Evolutionary conservation across 192 early-diverging fungal genomes (phyloP).

Genomic region (Mortierella hygrophila): DNA sequence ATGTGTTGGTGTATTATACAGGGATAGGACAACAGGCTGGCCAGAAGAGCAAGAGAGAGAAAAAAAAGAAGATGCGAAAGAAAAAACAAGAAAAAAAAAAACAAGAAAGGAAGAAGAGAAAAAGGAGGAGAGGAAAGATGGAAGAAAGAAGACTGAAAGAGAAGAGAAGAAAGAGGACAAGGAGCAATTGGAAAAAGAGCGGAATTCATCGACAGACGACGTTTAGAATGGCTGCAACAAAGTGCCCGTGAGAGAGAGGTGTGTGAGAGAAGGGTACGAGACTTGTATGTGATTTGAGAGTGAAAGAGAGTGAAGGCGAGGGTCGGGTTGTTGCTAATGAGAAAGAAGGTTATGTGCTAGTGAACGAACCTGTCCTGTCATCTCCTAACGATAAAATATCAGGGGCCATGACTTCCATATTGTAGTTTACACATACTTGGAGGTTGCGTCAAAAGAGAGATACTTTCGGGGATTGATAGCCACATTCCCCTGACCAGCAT

Average conservation of each 20-base stretch:
- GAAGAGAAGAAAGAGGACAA: not conserved
- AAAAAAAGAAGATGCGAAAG: not conserved
- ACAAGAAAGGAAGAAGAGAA: not conserved
- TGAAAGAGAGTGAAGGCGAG: not conserved
- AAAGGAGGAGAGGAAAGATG: not conserved
- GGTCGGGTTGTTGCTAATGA: not conserved
- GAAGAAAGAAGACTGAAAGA: not conserved
- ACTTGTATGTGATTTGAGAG: too few species aligned
- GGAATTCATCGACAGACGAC: not conserved
- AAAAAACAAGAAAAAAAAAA: not conserved
- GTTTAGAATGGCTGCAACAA: not conserved
- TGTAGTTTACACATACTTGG: not conserved
- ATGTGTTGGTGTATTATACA: not conserved
- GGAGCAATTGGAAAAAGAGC: not conserved
- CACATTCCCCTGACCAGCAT: not conserved
- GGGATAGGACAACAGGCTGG: not conserved
- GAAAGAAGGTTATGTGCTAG: constrained; percentile 2
- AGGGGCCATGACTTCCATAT: not conserved
- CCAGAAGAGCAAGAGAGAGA: not conserved
- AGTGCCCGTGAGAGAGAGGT: not conserved
- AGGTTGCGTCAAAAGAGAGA: not conserved
- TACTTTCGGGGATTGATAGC: not conserved
- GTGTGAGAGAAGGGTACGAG: not conserved
- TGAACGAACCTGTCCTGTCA: not conserved
- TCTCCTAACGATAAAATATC: not conserved